These are phyloP conservation scores for Ziziphus jujuba DNA, from an alignment of 306 rosid genomes.

Conservation along the genomic window DNA sequence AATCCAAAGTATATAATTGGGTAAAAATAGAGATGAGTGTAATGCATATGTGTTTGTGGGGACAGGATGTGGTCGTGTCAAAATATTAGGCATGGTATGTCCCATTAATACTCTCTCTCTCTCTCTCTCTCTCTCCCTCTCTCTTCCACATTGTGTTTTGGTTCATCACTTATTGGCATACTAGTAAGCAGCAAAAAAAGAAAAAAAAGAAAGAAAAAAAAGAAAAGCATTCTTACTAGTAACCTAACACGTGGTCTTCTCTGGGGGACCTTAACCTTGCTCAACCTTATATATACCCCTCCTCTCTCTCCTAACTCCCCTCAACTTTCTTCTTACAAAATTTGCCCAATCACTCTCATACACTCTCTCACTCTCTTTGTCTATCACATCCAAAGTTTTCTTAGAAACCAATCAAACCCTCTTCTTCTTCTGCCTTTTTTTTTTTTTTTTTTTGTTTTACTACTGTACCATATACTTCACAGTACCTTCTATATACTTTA, in stretches of 20 bases:
- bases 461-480: neutral
- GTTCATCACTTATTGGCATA: conserved; percentile 49
- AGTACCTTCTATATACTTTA: neutral
- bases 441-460: neutral
- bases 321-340: neutral
- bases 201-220: too few species aligned
- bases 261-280: conserved; percentile 34
- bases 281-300: conserved; percentile 41
- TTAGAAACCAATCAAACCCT: conserved; percentile 12
- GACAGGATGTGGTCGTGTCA: conserved; percentile 46
- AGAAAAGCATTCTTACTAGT: conserved; percentile 34
- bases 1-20: neutral
- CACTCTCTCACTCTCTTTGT: neutral
- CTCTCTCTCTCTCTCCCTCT: conserved; percentile 22
- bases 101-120: conserved; percentile 18
- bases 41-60: neutral
- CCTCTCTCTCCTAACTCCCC: conserved; percentile 18
- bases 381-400: conserved; percentile 2
- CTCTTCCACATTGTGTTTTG: conserved; percentile 39
- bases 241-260: conserved; percentile 77
- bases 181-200: too few species aligned
- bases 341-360: neutral
- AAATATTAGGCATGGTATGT: conserved; percentile 17
- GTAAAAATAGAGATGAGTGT: neutral
- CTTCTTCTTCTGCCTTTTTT: too few species aligned